Base-by-base conservation (phyloP, 768 basidiomycete genomes). In the Dioszegia crocea region DNA sequence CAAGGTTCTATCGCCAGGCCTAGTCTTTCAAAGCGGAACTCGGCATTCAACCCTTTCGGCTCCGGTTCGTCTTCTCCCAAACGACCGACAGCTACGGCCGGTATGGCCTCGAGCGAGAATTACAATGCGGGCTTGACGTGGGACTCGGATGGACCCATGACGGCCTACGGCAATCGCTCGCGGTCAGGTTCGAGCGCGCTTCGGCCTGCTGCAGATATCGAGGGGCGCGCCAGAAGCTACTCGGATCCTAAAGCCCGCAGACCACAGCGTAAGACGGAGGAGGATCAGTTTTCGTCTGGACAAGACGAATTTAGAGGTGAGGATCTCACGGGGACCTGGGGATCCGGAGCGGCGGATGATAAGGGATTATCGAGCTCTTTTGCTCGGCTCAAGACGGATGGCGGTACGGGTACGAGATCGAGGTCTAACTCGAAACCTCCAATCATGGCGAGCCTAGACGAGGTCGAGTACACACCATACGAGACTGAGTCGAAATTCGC, bases 111-210 rank as follows among this genome's bases (percentile, higher is more conserved):
- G 8, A 62, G 59, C 26, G 71, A 73, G 53, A 57, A 41, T 8
- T 73, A 73, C 53, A 70, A 70, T 46, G 62, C 68, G 8, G 66
- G 66, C 14, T 39, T 69, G 30, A 72, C 67, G 17, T 69, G 63
- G 63, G 70, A 72, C 29, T 66, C 67, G 19, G 23, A 55, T 17
- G 66, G 69, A 39, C 64, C 69, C 10, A 61, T 67, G 56, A 19
- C 46, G 6, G 36, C 40, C 3, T 57, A 64, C 50, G 62, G 62
- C 2, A 38, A 46, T 6, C 38, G 64, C 14, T 62, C 64, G 14
- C n/a, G 61, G 40, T 48, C 57, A n/a, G 57, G 64, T 11, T 65
- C 64, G 26, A 62, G 53, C 40, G 57, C 61, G 31, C 54, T 44
- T 19, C 27, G 54, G 12, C 54, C 54, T 10, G 51, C 38, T 1